Base-by-base conservation (phyloP, 805 yeast species). In the Torulaspora delbrueckii region DNA sequence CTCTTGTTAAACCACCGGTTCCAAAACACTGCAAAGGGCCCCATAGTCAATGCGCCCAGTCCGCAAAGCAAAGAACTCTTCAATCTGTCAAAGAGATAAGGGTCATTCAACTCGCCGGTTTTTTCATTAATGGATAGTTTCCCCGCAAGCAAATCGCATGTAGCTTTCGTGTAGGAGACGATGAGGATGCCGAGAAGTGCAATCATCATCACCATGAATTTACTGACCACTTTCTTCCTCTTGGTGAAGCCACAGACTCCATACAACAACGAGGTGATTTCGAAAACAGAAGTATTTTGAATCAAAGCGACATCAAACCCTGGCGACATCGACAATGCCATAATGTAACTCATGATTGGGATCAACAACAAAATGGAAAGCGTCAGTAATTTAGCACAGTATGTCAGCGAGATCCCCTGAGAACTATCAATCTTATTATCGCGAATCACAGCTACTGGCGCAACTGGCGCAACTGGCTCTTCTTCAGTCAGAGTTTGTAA, bases 91-190 rank as follows among this genome's bases (percentile, higher is more conserved):
- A 65, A 65, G 12, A 65, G 53, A 41, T 58, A 65, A 4, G 69
- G 69, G 42, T 63, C 63, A 22, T 56, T 57, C 10, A 65, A 55
- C 42, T 64, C 68, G n/a, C 65, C 66, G 0, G 69, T 65, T 14
- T 55, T 59, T 40, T 55, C 51, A 43, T 65, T 62, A 28, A 62
- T 50, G 14, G 67, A 57, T 33, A 60, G 33, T 47, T 63, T 63
- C n/a, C 66, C 67, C 10, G 65, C 60, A 23, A 62, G 47, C 41
- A 63, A 37, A 42, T 60, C 66, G 32, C 65, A 58, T 4, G 67
- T 59, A 9, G 65, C 66, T 42, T 62, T 62, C 14, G 65, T 60
- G 39, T 63, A 63, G 1, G 68, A 59, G 7, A 65, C 56, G 23
- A 64, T 44, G 34, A 65, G 43, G 14, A 63, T 56, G 10, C 66